Base-by-base conservation (phyloP, 257 asterid genomes). In the Echium plantagineum region DNA sequence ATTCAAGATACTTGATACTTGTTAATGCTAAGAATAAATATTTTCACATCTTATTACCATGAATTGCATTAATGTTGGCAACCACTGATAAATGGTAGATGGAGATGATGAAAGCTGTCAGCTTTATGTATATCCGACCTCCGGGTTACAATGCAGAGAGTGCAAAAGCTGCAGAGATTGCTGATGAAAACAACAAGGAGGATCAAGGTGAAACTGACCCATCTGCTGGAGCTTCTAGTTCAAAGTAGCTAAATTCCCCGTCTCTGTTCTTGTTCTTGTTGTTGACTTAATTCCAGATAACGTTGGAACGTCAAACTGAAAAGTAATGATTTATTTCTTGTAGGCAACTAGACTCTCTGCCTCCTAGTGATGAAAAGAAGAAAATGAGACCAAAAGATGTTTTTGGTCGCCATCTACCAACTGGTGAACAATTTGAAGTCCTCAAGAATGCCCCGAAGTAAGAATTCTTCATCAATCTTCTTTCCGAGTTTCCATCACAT, bases 61-160 rank as follows among this genome's bases (percentile, higher is more conserved):
- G 7, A 31, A 52, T 30, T 30, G 24, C 15, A 21, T 60, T 15
- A 19, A 66, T 21, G 24, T 60, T 42, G 42, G 18, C 67, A 66
- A 66, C 19, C 22, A 31, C n/a, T 52, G 60, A 64, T 66, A 24
- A 57, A 28, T 64, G 65, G 68, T 82, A 93, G 98, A 68, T 93
- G 76, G 98, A 93, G 80, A 78, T 84, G 89, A 93, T 93, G 95
- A 87, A 83, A 79, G 95, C 98, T 59, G 97, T 93, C 60, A 93
- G 98, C 87, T 93, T 93, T 70, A 81, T 93, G 95, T 93, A 93
- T 68, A 95, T 86, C 31, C 82, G 94, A 55, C 98, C 98, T 17
- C 98, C 98, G 54, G 98, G 98, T 18, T 93, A 93, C 80, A 82
- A 93, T 74, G 77, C 96, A 2, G 98, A 93, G 71, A 93, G 98